Conservation (phyloP, 208 protist species). For the Herpetomonas muscarum region DNA sequence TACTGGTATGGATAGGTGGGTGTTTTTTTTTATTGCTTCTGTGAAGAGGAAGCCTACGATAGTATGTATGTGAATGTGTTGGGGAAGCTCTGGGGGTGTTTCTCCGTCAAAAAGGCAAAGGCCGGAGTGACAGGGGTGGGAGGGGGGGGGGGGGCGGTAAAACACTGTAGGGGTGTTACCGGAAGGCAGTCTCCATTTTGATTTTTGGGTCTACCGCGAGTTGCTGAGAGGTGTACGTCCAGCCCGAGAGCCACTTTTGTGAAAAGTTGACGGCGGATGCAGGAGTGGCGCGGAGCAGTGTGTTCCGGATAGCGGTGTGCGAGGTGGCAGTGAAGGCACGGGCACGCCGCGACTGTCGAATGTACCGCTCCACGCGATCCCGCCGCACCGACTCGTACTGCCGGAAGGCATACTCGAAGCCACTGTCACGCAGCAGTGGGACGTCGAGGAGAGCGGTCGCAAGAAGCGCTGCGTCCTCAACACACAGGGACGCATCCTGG, state of each 20-base stretch:
- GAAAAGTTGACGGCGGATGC: constrained; percentile 30
- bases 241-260: constrained; percentile 79
- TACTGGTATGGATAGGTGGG: too few species aligned
- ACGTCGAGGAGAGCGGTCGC: constrained; percentile 77
- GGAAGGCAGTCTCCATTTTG: constrained; percentile 78
- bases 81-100: too few species aligned
- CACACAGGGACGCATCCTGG: constrained; percentile 83
- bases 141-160: too few species aligned
- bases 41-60: too few species aligned
- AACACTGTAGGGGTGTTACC: too few species aligned
- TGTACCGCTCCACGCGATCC: constrained; percentile 83
- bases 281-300: constrained; percentile 38
- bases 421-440: constrained; percentile 66
- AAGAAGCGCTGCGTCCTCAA: constrained; percentile 85
- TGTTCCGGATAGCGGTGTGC: constrained; percentile 44
- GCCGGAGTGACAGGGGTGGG: too few species aligned
- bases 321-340: constrained; percentile 52
- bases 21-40: too few species aligned
- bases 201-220: constrained; percentile 83
- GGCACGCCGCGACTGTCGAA: constrained; percentile 77
- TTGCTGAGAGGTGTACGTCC: constrained; percentile 82
- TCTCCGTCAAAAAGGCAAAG: too few species aligned
- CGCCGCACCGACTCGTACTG: constrained; percentile 82
- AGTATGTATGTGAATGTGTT: too few species aligned
- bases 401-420: constrained; percentile 82